Evolutionary conservation across 345 rosid species (phyloP).

Genomic region (Rhodamnia argentea): DNA sequence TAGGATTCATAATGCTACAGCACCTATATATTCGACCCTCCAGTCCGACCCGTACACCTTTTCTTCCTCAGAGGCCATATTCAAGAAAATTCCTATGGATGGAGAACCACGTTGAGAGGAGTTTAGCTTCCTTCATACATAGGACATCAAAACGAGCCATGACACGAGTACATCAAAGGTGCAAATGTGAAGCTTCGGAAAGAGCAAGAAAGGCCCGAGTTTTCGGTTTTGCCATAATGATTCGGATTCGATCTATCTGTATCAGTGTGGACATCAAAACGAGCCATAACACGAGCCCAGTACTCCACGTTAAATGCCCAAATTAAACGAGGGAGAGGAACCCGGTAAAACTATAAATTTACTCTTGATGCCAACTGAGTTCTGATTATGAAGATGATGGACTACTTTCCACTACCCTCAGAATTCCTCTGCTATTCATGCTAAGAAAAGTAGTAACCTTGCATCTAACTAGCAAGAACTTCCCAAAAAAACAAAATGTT

Average conservation of each 20-base stretch:
- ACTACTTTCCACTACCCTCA: not conserved
- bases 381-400: not conserved
- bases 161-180: not conserved
- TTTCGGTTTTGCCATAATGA: not conserved
- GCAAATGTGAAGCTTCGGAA: not conserved
- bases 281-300: no score
- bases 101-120: not conserved
- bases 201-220: not conserved
- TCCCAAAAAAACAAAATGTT: conserved; percentile 40
- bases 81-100: not conserved
- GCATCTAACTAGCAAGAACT: conserved; percentile 60
- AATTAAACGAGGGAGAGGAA: no score
- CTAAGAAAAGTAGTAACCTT: not conserved
- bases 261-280: not conserved
- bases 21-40: not conserved
- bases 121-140: not conserved
- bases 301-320: no score
- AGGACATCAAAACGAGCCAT: not conserved
- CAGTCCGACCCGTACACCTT: not conserved
- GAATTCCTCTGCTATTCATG: not conserved
- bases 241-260: not conserved
- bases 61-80: not conserved
- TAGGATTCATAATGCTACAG: not conserved
- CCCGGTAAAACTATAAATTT: not conserved
- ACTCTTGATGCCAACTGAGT: not conserved